Percentiles rank a stretch among this genome's conserved stretches.
phyloP scores from a whole-genome alignment of 176 grass and related monocot species.

The Guadua angustifolia region DNA sequence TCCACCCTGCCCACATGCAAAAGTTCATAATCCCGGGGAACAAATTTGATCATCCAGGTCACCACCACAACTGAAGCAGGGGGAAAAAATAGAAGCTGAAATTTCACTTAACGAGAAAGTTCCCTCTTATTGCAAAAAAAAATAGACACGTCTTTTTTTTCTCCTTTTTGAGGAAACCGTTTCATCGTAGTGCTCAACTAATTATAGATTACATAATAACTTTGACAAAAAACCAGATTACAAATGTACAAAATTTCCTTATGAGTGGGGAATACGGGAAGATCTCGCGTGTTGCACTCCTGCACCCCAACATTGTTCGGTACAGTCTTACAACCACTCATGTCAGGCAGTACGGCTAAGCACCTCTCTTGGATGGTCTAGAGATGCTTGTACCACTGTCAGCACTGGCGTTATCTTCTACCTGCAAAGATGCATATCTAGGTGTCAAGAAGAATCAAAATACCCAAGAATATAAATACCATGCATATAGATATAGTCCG shows the following conservation, averaged over 20 bases:
- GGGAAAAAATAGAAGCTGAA: conserved; percentile 35
- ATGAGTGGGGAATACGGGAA: not conserved
- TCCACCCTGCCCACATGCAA: not conserved
- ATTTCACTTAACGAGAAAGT: not conserved
- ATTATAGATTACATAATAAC: conserved; percentile 32
- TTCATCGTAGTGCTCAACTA: not conserved
- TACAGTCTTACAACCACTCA: not conserved
- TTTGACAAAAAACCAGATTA: conserved; percentile 26
- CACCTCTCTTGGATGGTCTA: conserved; percentile 63
- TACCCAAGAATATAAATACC: not conserved
- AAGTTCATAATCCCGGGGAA: too few relatives aligned
- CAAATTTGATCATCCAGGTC: too few relatives aligned
- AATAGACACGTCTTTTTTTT: not conserved
- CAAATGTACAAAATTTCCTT: conserved; percentile 21
- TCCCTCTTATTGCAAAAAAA: not conserved
- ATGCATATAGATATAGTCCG: not conserved
- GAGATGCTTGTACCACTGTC: conserved; percentile 55
- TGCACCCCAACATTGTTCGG: conserved; percentile 18
- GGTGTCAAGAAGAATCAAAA: conserved; percentile 12
- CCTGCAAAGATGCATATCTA: conserved; percentile 49
- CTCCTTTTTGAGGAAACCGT: not conserved
- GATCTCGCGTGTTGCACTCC: conserved; percentile 18
- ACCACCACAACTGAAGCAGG: not conserved
- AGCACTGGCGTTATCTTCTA: conserved; percentile 58
- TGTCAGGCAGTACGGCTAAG: conserved; percentile 37